A percentile compares a stretch with the other conserved stretches of the same genome.
Conservation (phyloP, 2,329 filamentous ascomycete genomes). For the Coniochaeta pulveracea region DNA sequence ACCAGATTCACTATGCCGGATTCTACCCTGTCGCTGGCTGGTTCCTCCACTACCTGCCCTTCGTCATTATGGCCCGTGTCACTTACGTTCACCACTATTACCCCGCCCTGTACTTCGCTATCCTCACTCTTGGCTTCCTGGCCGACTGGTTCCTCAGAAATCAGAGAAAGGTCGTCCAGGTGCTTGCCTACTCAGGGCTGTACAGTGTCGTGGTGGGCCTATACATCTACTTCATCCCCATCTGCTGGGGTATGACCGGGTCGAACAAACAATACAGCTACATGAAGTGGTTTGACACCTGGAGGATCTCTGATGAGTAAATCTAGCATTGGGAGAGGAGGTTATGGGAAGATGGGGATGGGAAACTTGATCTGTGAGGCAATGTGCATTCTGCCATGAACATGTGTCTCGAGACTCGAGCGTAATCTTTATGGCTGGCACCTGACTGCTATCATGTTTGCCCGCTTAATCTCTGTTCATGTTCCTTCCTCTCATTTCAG, state of each 20-base stretch:
- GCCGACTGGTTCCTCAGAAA: conserved; percentile 71
- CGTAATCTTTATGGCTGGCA: too few species aligned
- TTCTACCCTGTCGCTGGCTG: conserved; percentile 87
- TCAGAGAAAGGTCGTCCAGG: conserved; percentile 51
- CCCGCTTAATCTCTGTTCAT: too few species aligned
- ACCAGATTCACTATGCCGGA: conserved; percentile 89
- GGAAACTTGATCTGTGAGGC: too few species aligned
- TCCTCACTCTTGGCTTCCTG: conserved; percentile 79
- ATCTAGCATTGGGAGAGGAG: neutral
- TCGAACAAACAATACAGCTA: conserved; percentile 74
- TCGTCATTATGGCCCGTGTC: conserved; percentile 94
- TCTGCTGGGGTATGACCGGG: conserved; percentile 94
- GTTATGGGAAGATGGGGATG: conserved; percentile 15
- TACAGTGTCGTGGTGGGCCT: conserved; percentile 68
- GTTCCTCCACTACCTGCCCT: conserved; percentile 93
- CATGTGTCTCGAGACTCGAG: too few species aligned
- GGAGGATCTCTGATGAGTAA: conserved; percentile 61
- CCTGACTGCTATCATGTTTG: too few species aligned
- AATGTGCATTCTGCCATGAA: too few species aligned
- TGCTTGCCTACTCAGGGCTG: conserved; percentile 58
- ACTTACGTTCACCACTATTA: conserved; percentile 99
- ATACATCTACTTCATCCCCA: conserved; percentile 83
- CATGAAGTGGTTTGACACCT: conserved; percentile 85
- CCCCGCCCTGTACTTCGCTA: conserved; percentile 94
- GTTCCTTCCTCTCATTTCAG: too few species aligned